Base-by-base conservation (phyloP, 2,329 filamentous ascomycete genomes). In the Claviceps monticola region DNA sequence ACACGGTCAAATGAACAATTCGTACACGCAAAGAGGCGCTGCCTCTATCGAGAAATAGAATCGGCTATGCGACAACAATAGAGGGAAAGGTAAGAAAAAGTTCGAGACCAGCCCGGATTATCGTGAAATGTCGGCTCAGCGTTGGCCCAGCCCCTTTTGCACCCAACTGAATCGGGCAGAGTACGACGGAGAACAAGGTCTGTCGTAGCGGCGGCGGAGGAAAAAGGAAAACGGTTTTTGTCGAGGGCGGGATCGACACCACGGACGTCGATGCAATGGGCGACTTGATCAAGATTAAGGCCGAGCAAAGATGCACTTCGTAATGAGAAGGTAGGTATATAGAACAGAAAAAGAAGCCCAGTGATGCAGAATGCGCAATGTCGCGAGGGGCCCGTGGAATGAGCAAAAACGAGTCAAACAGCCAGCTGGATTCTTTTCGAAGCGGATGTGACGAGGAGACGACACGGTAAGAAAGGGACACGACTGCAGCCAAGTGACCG, bases 51-150 rank as follows among this genome's bases (percentile, higher is more conserved):
- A 19, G 1, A n/a, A 26, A 5, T 23, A 17, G 21, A 19, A 37
- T 55, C 53, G 51, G 17, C 42, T 53, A 44, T 49, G 53, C 56
- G 55, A 52, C 50, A 58, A 54, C 54, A 59, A 60, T 56, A 58
- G 58, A 59, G 56, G 56, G 14, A 23, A 43, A 16, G 4, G 21
- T 23, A 21, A 34, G 29, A 9, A 34, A 63, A 59, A 58, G 60
- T 62, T 68, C 71, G 72, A 75, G 73, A 70, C 72, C 73, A 74
- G 72, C 72, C 72, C 67, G 62, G 59, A 65, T 66, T 60, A 56
- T 62, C 58, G 58, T 53, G 59, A 60, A 49, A 49, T 36, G 50
- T 55, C 60, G 57, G 56, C 57, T 56, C 56, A 60, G 59, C 61
- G 60, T 62, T 65, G 66, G 62, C 61, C 63, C 67, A 67, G 63